Evolutionary conservation across 306 rosid species (phyloP).

Genomic region (Vachellia pachyceras): DNA sequence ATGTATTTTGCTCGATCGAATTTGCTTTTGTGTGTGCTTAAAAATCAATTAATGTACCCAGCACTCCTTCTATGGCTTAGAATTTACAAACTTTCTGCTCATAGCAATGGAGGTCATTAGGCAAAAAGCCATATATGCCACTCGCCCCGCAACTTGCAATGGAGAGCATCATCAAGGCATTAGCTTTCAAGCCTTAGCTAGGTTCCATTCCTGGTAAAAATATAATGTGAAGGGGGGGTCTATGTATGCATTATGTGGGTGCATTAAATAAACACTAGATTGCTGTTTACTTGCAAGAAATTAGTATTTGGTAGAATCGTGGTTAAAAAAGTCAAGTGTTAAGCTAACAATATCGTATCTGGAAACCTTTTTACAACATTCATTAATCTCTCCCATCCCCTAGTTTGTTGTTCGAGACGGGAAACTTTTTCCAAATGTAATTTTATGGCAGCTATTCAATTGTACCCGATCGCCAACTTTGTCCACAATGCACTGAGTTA

Average conservation of each 20-base stretch:
- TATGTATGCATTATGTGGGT: neutral
- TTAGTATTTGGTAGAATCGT: neutral
- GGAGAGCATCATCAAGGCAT: neutral
- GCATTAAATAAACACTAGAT: neutral
- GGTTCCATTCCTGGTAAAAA: neutral
- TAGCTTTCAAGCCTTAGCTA: neutral
- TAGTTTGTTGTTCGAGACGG: neutral
- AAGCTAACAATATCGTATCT: neutral
- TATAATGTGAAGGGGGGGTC: neutral
- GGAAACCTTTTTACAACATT: neutral
- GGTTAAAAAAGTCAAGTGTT: neutral
- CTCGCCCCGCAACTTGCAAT: neutral
- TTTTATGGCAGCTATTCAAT: neutral
- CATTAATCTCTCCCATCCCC: neutral
- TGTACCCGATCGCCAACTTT: neutral
- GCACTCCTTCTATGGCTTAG: neutral
- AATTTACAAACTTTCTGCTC: neutral
- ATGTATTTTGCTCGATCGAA: neutral
- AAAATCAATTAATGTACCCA: neutral
- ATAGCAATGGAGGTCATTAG: neutral
- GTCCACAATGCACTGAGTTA: neutral
- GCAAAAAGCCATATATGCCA: neutral
- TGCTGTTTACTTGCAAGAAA: slow-evolving; percentile 3
- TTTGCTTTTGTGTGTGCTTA: slow-evolving; percentile 3
- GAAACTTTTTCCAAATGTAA: neutral